These are phyloP conservation scores for Tetrapisispora iriomotensis DNA, from an alignment of 805 yeast genomes.

Conservation along the genomic window DNA sequence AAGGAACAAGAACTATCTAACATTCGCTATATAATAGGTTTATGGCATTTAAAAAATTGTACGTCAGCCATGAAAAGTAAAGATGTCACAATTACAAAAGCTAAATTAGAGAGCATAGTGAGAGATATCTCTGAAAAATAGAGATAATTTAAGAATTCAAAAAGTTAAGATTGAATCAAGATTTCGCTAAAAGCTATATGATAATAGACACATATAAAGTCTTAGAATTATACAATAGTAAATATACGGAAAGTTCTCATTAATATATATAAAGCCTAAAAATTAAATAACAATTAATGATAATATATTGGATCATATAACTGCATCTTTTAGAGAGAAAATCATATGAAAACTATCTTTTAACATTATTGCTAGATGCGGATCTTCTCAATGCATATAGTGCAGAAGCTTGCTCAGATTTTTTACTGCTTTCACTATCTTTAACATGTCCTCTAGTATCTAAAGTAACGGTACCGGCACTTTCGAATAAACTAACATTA, in stretches of 20 bases:
- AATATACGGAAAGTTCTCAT: too few species aligned
- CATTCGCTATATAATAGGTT: slow-evolving; percentile 21
- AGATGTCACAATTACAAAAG: slow-evolving; percentile 21
- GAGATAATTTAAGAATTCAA: too few species aligned
- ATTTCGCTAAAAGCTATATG: too few species aligned
- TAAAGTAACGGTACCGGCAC: slow-evolving; percentile 63
- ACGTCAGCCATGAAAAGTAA: slow-evolving; percentile 25
- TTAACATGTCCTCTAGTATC: slow-evolving; percentile 69
- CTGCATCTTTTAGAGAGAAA: too few species aligned
- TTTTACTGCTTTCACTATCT: slow-evolving; percentile 33
- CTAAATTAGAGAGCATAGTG: slow-evolving; percentile 18
- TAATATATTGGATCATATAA: not conserved
- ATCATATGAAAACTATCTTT: not conserved
- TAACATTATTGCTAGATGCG: slow-evolving; percentile 7
- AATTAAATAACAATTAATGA: not conserved
- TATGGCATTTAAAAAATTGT: slow-evolving; percentile 27
- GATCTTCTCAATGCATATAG: slow-evolving; percentile 21
- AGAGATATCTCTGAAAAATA: slow-evolving; percentile 5
- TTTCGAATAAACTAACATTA: slow-evolving; percentile 67
- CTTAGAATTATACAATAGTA: too few species aligned
- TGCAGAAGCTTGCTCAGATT: slow-evolving; percentile 28
- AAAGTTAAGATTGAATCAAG: too few species aligned
- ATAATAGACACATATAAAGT: too few species aligned
- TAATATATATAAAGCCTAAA: too few species aligned
- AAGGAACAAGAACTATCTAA: slow-evolving; percentile 15